Conservation (phyloP, 176 grass and related monocot genomes). For the Phoenix dactylifera region DNA sequence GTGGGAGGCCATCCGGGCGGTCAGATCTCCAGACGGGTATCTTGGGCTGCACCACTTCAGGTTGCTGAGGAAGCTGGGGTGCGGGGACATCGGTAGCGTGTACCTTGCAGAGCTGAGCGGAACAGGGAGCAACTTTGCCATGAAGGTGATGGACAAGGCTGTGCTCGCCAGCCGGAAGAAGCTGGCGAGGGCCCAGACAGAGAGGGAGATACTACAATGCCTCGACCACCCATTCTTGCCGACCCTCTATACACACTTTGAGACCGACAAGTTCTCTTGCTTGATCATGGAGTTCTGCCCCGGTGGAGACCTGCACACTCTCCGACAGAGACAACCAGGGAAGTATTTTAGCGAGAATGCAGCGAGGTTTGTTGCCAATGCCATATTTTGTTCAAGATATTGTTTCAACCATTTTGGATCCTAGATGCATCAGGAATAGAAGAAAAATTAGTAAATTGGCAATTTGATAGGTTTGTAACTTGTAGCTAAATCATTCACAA, state of each 20-base stretch:
- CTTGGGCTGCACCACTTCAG: slow-evolving; percentile 7
- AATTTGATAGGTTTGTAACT: too few species aligned
- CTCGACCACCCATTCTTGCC: slow-evolving; percentile 18
- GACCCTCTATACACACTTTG: slow-evolving; percentile 10
- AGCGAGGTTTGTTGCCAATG: not conserved
- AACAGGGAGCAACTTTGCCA: not conserved
- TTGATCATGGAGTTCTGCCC: slow-evolving; percentile 2
- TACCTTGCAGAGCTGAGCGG: slow-evolving; percentile 8
- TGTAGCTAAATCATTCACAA: too few species aligned
- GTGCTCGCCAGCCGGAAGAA: slow-evolving; percentile 9
- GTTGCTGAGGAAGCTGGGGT: slow-evolving; percentile 4
- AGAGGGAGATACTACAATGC: slow-evolving; percentile 13
- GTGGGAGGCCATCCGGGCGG: slow-evolving; percentile 12
- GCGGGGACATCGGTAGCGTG: slow-evolving; percentile 8
- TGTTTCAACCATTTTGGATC: too few species aligned
- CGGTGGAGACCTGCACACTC: not conserved
- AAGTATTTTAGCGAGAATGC: slow-evolving; percentile 7
- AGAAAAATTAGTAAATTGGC: too few species aligned
- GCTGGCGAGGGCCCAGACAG: slow-evolving; percentile 5
- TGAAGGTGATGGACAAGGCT: slow-evolving; percentile 18
- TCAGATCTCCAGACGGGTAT: not conserved
- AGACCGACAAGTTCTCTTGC: slow-evolving; percentile 10
- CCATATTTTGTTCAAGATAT: too few species aligned
- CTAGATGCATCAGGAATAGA: too few species aligned
- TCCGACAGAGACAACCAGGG: slow-evolving; percentile 7